Evolutionary conservation across 106 monocot genomes (phyloP).

Genomic region (Xerophyta viscosa): DNA sequence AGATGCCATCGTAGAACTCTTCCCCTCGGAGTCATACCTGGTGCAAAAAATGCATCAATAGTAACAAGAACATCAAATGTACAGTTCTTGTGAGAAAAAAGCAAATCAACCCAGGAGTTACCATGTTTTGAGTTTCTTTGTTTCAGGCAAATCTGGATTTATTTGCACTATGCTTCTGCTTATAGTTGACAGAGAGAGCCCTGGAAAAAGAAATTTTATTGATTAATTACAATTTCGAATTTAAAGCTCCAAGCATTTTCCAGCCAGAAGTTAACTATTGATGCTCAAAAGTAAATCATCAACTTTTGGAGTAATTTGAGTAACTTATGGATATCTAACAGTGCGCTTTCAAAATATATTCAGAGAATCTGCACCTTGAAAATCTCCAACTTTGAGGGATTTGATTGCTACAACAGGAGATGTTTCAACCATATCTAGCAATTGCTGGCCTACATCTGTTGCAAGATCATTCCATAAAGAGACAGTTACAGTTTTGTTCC

Average conservation of each 20-base stretch:
- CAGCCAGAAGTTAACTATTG: no score
- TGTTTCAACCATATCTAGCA: conserved; percentile 65
- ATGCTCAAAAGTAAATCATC: no score
- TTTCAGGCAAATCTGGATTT: conserved; percentile 79
- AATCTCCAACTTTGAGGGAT: conserved; percentile 85
- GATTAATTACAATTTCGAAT: background rate
- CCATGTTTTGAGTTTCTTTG: conserved; percentile 74
- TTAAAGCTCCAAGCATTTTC: no score
- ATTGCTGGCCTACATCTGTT: conserved; percentile 64
- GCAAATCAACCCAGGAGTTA: conserved; percentile 1
- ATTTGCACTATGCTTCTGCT: conserved; percentile 62
- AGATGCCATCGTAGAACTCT: conserved; percentile 40
- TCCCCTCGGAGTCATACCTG: conserved; percentile 89
- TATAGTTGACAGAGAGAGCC: conserved; percentile 71
- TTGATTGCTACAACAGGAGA: conserved; percentile 77
- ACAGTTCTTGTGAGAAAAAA: background rate
- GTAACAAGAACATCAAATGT: background rate
- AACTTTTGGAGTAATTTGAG: no score
- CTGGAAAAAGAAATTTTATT: conserved; percentile 18
- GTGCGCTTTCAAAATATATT: no score
- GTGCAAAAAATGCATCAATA: background rate
- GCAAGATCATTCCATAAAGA: conserved; percentile 93
- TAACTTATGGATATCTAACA: no score
- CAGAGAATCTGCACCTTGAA: conserved; percentile 95
- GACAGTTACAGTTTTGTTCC: conserved; percentile 66